Percentiles rank a stretch among this genome's conserved stretches.
These are phyloP conservation scores for Euryodendron excelsum DNA, from an alignment of 148 eudicot species.

Conservation along the genomic window DNA sequence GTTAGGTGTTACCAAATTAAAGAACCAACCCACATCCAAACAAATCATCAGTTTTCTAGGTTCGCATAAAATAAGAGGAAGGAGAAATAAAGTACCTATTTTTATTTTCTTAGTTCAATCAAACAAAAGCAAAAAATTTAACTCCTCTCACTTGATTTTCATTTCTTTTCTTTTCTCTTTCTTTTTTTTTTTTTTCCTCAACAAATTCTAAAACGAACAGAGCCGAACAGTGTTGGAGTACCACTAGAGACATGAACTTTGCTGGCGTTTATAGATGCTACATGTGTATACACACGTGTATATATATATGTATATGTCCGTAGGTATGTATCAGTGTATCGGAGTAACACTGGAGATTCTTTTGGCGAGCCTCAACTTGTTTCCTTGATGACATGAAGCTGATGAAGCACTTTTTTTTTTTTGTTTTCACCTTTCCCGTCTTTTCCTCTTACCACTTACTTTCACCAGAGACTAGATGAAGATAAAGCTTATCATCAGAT, in stretches of 20 bases:
- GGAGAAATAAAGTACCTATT: no score
- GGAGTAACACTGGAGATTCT: background rate
- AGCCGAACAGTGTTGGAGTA: no score
- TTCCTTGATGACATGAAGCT: constrained; percentile 5
- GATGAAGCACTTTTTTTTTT: constrained; percentile 9
- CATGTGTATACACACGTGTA: background rate
- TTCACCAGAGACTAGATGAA: background rate
- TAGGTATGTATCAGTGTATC: background rate
- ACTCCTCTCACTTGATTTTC: no score
- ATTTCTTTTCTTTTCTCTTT: no score
- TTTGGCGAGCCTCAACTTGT: background rate
- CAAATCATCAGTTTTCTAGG: no score
- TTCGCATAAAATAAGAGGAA: no score
- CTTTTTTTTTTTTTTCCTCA: no score
- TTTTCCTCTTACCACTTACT: background rate
- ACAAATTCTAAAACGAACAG: no score
- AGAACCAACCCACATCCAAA: no score
- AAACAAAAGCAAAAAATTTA: no score
- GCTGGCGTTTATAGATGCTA: background rate
- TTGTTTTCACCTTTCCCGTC: background rate
- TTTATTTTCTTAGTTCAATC: no score
- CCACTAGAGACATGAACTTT: background rate
- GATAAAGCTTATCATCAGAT: constrained; percentile 4
- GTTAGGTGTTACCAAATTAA: no score
- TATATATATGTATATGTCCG: background rate